Base-by-base conservation (phyloP, 306 rosid species). In the Coriaria nepalensis region DNA sequence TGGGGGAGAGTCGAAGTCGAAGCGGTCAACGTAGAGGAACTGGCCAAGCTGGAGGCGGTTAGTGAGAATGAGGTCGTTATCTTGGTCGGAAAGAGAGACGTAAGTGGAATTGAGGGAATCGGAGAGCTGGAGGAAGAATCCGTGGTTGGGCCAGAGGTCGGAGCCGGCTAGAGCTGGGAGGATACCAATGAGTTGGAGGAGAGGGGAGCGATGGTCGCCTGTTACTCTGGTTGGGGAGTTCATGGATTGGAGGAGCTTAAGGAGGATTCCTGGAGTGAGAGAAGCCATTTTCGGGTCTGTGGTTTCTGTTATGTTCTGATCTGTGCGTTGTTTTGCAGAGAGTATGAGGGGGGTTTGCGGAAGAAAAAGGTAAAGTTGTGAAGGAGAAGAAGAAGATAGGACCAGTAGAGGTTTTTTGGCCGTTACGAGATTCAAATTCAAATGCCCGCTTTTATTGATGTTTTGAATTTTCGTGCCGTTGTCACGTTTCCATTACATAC, bases 171-270 rank as follows among this genome's bases (percentile, higher is more conserved):
- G 86, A 5, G 95, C 85, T 0, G 98, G 98, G 13, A 90, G 93
- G 32, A 90, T 90, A 2, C 98, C 98, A 45, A 77, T 79, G 32
- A 90, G 82, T 44, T 90, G 98, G 8, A 90, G 92, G 39, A 90
- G 92, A 6, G 98, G 81, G 1, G 96, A 90, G 36, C 98, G 92
- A 77, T 90, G 98, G 70, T 90, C 98, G 9, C 98, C 96, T 49
- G 95, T 90, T 50, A 90, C 98, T n/a, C 87, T 73, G 51, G 76
- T 68, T 40, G 77, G 50, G 49, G 83, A 75, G 63, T 85, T 90
- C 87, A 90, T 90, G 12, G 87, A 80, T 47, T 81, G 94, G 11
- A 90, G 68, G 8, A 90, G 81, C 42, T 78, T 86, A 5, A 90
- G 77, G 8, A 90, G 76, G 43, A 90, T 75, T 36, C 98, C 98